These are phyloP conservation scores for Nissolia schottii DNA, from an alignment of 306 rosid species.

Conservation along the genomic window DNA sequence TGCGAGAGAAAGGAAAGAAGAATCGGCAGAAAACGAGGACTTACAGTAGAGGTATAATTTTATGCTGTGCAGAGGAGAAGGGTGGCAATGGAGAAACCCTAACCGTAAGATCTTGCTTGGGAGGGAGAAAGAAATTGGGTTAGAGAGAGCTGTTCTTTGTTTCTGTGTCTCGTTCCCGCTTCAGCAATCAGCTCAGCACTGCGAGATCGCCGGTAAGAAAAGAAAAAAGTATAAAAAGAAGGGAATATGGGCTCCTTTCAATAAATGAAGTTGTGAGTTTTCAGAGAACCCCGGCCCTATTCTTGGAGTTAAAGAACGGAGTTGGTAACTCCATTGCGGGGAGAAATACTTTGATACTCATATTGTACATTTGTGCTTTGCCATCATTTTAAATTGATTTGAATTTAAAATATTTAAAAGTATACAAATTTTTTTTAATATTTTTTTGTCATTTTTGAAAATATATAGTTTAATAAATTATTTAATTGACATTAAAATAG, in stretches of 20 bases:
- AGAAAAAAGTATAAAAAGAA: background rate
- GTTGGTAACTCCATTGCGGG: background rate
- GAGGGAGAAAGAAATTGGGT: background rate
- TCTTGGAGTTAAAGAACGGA: background rate
- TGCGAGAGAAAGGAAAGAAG: background rate
- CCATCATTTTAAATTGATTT: too few relatives aligned
- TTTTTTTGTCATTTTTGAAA: too few relatives aligned
- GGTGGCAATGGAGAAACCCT: background rate
- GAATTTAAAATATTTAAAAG: too few relatives aligned
- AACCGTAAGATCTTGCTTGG: background rate
- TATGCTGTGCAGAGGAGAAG: background rate
- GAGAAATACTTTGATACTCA: too few relatives aligned
- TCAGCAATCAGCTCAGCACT: background rate
- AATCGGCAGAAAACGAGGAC: background rate
- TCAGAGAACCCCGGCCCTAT: background rate
- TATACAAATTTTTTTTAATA: too few relatives aligned
- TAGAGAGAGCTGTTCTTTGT: background rate
- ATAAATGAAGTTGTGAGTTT: background rate
- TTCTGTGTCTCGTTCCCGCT: background rate
- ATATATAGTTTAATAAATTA: too few relatives aligned
- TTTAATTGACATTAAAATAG: too few relatives aligned
- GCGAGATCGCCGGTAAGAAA: background rate
- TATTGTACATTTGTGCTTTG: too few relatives aligned
- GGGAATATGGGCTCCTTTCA: background rate
- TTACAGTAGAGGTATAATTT: constrained; percentile 9